These are phyloP conservation scores for Cantharellus anzutake DNA, from an alignment of 768 basidiomycete species.

Conservation along the genomic window DNA sequence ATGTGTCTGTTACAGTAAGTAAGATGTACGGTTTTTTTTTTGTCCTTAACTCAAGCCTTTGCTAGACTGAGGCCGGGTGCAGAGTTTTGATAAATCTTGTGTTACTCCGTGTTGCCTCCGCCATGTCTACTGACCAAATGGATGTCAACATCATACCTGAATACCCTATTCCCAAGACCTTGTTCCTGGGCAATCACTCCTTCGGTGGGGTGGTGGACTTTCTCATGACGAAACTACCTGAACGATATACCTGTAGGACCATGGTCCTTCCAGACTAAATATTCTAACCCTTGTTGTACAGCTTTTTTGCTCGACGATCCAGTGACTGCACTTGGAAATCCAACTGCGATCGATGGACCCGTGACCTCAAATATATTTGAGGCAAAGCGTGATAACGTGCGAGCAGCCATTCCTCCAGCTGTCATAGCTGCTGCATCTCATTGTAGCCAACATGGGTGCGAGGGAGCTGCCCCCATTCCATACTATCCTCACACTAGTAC, in stretches of 20 bases:
- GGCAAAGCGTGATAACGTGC: neutral
- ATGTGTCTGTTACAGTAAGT: slow-evolving; percentile 12
- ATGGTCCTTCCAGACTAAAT: neutral
- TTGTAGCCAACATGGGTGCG: neutral
- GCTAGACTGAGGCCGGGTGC: slow-evolving; percentile 12
- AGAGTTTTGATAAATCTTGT: slow-evolving; percentile 11
- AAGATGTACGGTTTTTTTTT: neutral
- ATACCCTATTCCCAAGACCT: slow-evolving; percentile 12
- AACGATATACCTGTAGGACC: neutral
- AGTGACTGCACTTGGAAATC: neutral
- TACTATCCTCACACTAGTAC: neutral
- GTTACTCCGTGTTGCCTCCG: slow-evolving; percentile 11
- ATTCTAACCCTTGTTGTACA: slow-evolving; percentile 1
- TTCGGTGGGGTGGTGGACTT: neutral
- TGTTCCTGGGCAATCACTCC: slow-evolving; percentile 6
- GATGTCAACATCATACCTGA: slow-evolving; percentile 13
- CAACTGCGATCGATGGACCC: neutral
- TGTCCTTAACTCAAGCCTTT: neutral
- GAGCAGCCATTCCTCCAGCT: neutral
- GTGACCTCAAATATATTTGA: neutral
- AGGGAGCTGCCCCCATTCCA: neutral
- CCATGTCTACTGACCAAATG: slow-evolving; percentile 8
- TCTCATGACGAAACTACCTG: neutral
- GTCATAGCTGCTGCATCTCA: neutral
- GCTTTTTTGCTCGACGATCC: neutral